phyloP scores from a whole-genome alignment of 2,329 filamentous ascomycete genomes.

The Byssothecium circinans region DNA sequence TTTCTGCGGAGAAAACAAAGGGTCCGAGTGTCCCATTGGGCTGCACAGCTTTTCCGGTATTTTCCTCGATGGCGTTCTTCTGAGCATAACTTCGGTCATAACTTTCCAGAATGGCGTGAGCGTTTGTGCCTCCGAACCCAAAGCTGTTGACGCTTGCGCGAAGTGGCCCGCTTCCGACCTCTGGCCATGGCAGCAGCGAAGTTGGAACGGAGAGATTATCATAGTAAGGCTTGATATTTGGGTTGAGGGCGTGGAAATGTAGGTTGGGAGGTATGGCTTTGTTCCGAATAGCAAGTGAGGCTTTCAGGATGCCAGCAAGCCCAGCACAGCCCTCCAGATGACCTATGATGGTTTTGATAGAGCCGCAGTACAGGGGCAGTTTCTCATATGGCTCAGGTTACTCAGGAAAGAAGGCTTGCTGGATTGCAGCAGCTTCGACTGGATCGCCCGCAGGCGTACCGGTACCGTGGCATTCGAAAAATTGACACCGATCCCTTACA shows the following conservation, averaged over 20 bases:
- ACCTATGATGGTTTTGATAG: constrained; percentile 38
- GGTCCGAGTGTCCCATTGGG: no score
- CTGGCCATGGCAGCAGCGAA: constrained; percentile 5
- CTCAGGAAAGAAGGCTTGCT: constrained; percentile 10
- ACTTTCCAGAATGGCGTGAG: constrained; percentile 17
- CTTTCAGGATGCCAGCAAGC: constrained; percentile 40
- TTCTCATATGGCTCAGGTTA: no score
- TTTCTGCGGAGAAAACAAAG: no score
- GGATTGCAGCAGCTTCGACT: constrained; percentile 21
- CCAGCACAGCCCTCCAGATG: constrained; percentile 42
- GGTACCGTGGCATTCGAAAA: constrained; percentile 16
- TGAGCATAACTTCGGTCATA: neutral
- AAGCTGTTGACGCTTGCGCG: constrained; percentile 11
- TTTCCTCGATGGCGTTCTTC: neutral
- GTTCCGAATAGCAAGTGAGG: constrained; percentile 44
- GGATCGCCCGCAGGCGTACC: constrained; percentile 57
- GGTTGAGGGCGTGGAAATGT: constrained; percentile 19
- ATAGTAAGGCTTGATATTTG: constrained; percentile 16
- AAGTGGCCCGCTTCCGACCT: neutral
- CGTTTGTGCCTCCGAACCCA: constrained; percentile 7
- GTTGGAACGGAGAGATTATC: constrained; percentile 13
- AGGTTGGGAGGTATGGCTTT: constrained; percentile 32
- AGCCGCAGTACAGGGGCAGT: constrained; percentile 20
- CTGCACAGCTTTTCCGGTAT: no score
- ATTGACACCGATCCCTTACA: constrained; percentile 1